Evolutionary conservation across 495 filamentous ascomycete genomes (phyloP).

Genomic region (Penicillium longicatenatum): DNA sequence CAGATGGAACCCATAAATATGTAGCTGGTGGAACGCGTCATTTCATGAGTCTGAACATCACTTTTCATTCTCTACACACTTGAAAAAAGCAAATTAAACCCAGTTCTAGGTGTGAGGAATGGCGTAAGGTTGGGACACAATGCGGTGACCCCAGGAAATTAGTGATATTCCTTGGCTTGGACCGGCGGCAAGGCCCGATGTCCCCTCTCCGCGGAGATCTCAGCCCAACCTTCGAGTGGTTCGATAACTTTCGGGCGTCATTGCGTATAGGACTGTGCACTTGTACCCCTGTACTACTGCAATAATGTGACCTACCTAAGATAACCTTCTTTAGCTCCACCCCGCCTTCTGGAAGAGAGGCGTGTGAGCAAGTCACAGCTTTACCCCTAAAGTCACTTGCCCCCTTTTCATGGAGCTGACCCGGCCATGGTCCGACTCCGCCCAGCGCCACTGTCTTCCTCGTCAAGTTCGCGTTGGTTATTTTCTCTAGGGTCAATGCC

Average conservation of each 20-base stretch:
- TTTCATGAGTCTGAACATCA: not conserved
- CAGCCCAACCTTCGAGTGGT: conserved; percentile 3
- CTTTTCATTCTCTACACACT: not conserved
- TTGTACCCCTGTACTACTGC: conserved; percentile 5
- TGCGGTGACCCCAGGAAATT: conserved; percentile 1
- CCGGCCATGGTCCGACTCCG: conserved; percentile 33
- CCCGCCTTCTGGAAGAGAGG: conserved; percentile 3
- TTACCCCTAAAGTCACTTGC: not conserved
- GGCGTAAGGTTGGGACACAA: not conserved
- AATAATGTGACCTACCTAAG: conserved; percentile 17
- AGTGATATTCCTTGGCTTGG: conserved; percentile 7
- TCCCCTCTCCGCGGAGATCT: conserved; percentile 24
- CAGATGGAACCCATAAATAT: not conserved
- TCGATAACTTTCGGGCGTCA: conserved; percentile 15
- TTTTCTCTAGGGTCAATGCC: conserved; percentile 44
- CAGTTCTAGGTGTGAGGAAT: not conserved
- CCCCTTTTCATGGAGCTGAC: conserved; percentile 33
- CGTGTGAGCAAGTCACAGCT: conserved; percentile 10
- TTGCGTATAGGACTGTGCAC: conserved; percentile 10
- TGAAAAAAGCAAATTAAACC: not conserved
- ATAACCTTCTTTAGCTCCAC: not conserved
- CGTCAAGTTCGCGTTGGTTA: conserved; percentile 38
- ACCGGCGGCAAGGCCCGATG: conserved; percentile 24
- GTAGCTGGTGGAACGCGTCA: not conserved
- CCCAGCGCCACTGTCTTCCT: conserved; percentile 17